Base-by-base conservation (phyloP, 352 stramenopile genomes). In the Elongisporangium prolatum region DNA sequence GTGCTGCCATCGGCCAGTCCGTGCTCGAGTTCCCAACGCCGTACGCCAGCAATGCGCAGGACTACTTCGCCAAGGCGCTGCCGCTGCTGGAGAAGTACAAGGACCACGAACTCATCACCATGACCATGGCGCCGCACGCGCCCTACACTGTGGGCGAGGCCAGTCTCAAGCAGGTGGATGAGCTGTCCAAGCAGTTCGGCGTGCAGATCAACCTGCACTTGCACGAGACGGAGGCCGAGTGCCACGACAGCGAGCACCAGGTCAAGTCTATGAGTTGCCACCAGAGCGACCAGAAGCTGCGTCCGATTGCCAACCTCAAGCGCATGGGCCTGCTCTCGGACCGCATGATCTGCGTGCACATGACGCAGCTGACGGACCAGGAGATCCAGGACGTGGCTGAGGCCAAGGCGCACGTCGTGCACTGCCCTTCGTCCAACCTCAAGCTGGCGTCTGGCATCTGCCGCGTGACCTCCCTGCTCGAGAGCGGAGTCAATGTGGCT, bases 341-440 rank as follows among this genome's bases (percentile, higher is more conserved):
- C 8, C 71, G 68, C 7, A 65, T 93, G 50, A 65, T 91, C n/a
- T 89, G 77, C 22, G 77, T 77, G 54, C 89, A 93, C 84, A 93
- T 93, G 81, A 89, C 84, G 56, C 78, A 96, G 57, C 75, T 96
- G 40, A 96, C 81, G 22, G 67, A 90, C 57, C 71, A 80, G 2
- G 86, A 97, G 67, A 95, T 96, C 34, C 64, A 80, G 18, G 62
- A 83, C 20, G 57, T 95, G 13, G 81, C 80, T 0, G 61, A 56
- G 2, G 67, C 76, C 8, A 71, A 78, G 8, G 72, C 67, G 0
- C 72, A 87, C 56, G 86, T 97, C 28, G 79, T 93, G 34, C 89
- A 97, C 77, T 97, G 89, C 57, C 89, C 89, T 37, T 90, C 85
- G 55, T 96, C 87, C 47, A 96, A 97, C 67, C 74, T 97, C 47